phyloP scores from a whole-genome alignment of 2,329 filamentous ascomycete species.

The Colletotrichum sp. region DNA sequence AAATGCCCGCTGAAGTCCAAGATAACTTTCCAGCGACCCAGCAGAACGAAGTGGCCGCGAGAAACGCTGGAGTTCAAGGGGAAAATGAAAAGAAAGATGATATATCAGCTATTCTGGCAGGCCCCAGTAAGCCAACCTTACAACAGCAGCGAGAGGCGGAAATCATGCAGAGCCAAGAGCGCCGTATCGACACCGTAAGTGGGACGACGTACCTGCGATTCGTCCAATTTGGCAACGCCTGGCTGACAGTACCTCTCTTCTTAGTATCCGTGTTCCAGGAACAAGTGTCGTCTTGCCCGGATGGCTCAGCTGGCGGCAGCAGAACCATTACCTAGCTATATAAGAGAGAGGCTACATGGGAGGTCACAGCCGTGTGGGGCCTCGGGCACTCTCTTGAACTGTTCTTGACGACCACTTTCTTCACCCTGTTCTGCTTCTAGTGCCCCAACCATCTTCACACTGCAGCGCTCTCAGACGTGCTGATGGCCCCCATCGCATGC shows the following conservation, averaged over 20 bases:
- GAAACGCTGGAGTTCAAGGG: accelerated
- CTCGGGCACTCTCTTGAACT: neutral
- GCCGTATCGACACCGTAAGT: neutral
- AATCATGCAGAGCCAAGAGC: neutral
- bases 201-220: neutral
- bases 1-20: neutral
- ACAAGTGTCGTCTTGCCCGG: neutral
- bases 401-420: neutral
- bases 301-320: neutral
- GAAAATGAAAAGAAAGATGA: neutral
- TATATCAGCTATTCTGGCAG: neutral
- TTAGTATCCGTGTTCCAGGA: neutral
- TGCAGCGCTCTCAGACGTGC: neutral
- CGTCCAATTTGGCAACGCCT: neutral
- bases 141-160: neutral
- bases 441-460: neutral
- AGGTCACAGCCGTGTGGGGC: neutral
- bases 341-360: neutral
- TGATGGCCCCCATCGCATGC: neutral
- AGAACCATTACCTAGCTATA: neutral
- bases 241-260: neutral
- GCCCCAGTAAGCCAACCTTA: neutral
- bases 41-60: neutral
- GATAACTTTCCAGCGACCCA: neutral
- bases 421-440: neutral